Conservation (phyloP, 257 asterid species). For the Rauvolfia tetraphylla region DNA sequence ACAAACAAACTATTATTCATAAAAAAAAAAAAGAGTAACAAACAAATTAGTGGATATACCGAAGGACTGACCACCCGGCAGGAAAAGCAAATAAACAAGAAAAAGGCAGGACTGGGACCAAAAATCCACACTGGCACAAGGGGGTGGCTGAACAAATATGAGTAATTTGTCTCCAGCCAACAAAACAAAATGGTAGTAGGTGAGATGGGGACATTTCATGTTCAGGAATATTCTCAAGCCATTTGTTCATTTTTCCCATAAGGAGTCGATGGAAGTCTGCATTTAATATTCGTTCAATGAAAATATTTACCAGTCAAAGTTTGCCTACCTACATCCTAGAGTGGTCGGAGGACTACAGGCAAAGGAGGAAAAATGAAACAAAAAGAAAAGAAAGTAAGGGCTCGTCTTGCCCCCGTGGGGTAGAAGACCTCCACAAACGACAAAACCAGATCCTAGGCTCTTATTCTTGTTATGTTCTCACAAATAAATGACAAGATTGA, state of each 20-base stretch:
- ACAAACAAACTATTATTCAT: no score
- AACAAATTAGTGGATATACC: no score
- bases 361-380: no score
- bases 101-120: neutral
- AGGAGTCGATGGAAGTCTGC: no score
- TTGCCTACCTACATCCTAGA: neutral
- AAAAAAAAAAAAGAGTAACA: neutral
- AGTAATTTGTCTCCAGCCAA: neutral
- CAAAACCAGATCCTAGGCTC: no score
- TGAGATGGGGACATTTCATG: neutral
- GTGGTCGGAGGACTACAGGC: no score
- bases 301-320: neutral
- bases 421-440: neutral
- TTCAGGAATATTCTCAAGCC: neutral
- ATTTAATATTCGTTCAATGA: no score
- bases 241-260: neutral
- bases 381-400: no score
- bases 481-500: neutral
- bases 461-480: neutral
- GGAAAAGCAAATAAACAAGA: neutral
- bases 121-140: neutral
- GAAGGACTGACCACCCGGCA: no score
- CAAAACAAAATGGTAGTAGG: neutral
- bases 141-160: slow-evolving; percentile 9
- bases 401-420: neutral